Evolutionary conservation across 371 early-diverging fungal genomes (phyloP).

Genomic region (Dentiscutata heterogama): DNA sequence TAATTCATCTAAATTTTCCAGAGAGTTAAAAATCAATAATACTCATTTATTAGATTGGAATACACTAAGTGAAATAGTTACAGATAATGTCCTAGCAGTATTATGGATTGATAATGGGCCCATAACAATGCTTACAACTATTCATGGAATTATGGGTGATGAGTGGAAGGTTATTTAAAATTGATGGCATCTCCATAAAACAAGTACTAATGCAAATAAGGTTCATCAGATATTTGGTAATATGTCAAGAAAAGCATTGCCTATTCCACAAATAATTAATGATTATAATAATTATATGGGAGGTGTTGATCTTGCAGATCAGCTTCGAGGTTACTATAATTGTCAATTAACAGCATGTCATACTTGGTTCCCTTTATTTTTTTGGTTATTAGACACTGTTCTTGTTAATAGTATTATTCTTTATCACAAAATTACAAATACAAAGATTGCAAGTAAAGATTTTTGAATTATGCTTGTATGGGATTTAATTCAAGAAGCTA

Average conservation of each 20-base stretch:
- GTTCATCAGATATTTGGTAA: conserved; percentile 7
- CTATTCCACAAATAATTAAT: conserved; percentile 16
- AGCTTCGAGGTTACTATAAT: conserved; percentile 47
- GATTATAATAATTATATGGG: conserved; percentile 50
- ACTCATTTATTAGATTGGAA: neutral
- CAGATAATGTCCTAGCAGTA: no score
- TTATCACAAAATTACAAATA: neutral
- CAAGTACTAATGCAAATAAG: neutral
- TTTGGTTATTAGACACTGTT: conserved; percentile 49
- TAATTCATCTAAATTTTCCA: neutral
- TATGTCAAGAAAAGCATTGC: conserved; percentile 9
- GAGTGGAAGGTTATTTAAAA: neutral
- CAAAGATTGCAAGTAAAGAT: neutral
- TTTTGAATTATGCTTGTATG: neutral
- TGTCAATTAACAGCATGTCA: conserved; percentile 40
- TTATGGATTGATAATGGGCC: no score
- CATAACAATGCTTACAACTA: conserved; percentile 46
- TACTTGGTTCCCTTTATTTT: conserved; percentile 48
- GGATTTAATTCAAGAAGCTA: neutral
- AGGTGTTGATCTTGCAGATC: conserved; percentile 52
- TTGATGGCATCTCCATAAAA: neutral
- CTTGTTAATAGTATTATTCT: conserved; percentile 40
- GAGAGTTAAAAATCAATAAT: conserved; percentile 16
- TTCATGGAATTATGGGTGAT: conserved; percentile 13
- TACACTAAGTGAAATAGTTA: neutral